Base-by-base conservation (phyloP, 1,284 basidiomycete genomes). In the Pseudozyma sp. region DNA sequence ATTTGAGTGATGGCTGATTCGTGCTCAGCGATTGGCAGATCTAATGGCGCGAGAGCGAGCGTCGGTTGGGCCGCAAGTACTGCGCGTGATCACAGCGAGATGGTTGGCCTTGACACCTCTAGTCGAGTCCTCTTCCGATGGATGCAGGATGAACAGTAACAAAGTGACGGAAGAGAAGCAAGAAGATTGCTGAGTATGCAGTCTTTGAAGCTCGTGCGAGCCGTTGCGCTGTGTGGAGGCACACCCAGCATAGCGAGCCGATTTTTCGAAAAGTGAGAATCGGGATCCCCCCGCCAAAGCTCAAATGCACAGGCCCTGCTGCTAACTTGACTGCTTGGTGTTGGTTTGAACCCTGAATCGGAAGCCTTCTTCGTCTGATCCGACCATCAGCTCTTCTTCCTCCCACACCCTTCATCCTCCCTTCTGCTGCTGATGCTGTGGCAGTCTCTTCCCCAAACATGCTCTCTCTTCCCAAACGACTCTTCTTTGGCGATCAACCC, bases 401-500 rank as follows among this genome's bases (percentile, higher is more conserved):
- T 13, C 17, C n/a, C 13, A 9, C 10, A 7, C 16, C 7, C 16
- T n/a, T 42, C 40, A n/a, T 42, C 10, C 7, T 42, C 13, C 1
- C 13, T n/a, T 1, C 40, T 30, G 24, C 35, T 7, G 9, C 50
- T 37, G 34, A 35, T 24, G 35, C 33, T 13, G 29, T 24, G 16
- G 3, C 37, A 30, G 29, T 7, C 45, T 10, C 19, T 30, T 31
- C 31, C 43, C 34, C 37, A 29, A 29, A 48, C 7, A 76, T 77
- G 75, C 49, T 77, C 43, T 67, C 62, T 14, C 46, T 70, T 30
- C 68, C 75, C 8, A 59, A 55, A 33, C 62, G 62, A 54, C 65
- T 77, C 56, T 43, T 77, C 48, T 77, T 69, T 44, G 75, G 74
- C 33, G 67, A 52, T 45, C 51, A 70, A 31, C 16, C 52, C 55